A percentile compares a stretch with the other conserved stretches of the same genome.
phyloP scores from a whole-genome alignment of 208 protist species.

The Leishmania tarentolae region DNA sequence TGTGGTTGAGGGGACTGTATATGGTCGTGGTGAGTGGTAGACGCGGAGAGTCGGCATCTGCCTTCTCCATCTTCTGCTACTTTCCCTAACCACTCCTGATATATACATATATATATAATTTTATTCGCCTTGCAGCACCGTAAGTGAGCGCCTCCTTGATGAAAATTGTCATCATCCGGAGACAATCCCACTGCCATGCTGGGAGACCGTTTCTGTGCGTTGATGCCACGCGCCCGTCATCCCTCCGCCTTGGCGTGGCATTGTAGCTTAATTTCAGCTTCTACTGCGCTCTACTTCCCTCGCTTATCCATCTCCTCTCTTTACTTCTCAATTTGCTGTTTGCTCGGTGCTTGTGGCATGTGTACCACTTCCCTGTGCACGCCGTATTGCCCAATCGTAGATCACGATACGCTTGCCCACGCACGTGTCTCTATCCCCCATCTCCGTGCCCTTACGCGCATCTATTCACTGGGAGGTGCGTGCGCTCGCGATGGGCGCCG shows the following conservation, averaged over 20 bases:
- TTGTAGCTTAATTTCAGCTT: not conserved
- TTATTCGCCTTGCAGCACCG: not conserved
- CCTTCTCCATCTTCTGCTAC: not conserved
- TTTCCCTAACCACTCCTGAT: too few relatives aligned
- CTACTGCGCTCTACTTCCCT: not conserved
- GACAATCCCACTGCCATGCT: not conserved
- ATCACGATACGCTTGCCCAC: not conserved
- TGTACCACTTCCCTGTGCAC: not conserved
- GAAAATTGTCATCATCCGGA: not conserved
- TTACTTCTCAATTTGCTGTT: not conserved
- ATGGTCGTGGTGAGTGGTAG: not conserved
- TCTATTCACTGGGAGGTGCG: not conserved
- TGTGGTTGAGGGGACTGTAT: too few relatives aligned
- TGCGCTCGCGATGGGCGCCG: slow-evolving; percentile 7
- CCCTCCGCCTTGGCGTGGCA: not conserved
- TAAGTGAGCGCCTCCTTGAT: not conserved
- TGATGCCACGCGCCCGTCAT: not conserved
- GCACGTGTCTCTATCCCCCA: not conserved
- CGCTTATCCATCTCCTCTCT: not conserved
- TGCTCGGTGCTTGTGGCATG: not conserved
- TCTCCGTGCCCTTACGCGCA: not conserved
- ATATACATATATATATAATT: too few relatives aligned
- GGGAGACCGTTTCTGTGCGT: not conserved
- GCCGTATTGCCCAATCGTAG: not conserved
- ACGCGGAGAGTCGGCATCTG: not conserved